Conservation (phyloP, 495 filamentous ascomycete species). For the Talaromyces nanjingensis region DNA sequence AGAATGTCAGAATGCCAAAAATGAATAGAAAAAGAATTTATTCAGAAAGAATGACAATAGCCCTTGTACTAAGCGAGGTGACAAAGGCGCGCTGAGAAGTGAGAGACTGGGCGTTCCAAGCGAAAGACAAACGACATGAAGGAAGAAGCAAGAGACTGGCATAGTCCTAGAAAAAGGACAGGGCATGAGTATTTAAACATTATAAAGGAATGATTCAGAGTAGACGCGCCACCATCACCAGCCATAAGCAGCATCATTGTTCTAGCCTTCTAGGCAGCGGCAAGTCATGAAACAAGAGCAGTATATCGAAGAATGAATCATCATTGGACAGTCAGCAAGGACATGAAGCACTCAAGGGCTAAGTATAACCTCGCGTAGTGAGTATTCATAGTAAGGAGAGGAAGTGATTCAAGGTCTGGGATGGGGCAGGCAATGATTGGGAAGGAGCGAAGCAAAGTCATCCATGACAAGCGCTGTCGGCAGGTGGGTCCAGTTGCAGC, state of each 20-base stretch:
- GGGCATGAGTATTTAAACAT: neutral
- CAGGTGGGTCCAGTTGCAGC: neutral
- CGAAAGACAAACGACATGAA: neutral
- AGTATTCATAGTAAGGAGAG: neutral
- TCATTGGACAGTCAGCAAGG: neutral
- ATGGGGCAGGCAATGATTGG: constrained; percentile 7
- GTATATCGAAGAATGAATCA: neutral
- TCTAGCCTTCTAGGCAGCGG: neutral
- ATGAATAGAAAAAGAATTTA: neutral
- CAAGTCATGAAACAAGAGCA: neutral
- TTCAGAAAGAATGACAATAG: neutral
- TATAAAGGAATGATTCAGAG: neutral
- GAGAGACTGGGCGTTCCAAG: neutral
- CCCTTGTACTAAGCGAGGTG: neutral
- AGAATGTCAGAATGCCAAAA: neutral
- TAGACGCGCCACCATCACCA: neutral
- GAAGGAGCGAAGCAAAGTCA: neutral
- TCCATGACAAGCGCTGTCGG: neutral
- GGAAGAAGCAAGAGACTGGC: neutral
- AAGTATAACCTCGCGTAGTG: neutral
- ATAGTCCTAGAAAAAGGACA: neutral
- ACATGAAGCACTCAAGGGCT: neutral
- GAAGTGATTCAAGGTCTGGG: neutral
- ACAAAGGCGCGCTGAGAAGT: neutral
- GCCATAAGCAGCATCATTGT: neutral